phyloP scores from a whole-genome alignment of 2,329 filamentous ascomycete species.

The Raffaelea deltoideospora region DNA sequence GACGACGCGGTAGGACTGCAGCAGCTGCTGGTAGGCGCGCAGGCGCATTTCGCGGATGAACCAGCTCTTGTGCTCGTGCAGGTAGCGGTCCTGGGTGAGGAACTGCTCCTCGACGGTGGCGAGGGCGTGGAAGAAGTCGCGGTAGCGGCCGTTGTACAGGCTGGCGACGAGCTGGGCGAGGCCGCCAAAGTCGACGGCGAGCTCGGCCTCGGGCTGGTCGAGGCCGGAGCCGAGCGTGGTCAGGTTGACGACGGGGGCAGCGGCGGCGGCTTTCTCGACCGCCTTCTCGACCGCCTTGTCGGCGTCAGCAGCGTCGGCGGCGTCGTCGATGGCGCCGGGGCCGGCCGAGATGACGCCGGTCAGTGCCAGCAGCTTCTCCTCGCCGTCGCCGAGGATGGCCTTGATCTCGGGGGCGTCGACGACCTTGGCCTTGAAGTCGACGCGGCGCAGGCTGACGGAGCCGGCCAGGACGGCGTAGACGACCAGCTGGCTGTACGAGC shows the following conservation, averaged over 20 bases:
- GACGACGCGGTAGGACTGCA: constrained; percentile 94
- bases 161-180: constrained; percentile 79
- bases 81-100: constrained; percentile 83
- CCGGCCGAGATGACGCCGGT: constrained; percentile 69
- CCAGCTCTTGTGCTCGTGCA: constrained; percentile 92
- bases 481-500: constrained; percentile 88
- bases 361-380: constrained; percentile 74
- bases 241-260: constrained; percentile 68
- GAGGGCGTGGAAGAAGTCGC: constrained; percentile 80
- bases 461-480: constrained; percentile 92
- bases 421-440: constrained; percentile 98
- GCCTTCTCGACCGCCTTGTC: constrained; percentile 5
- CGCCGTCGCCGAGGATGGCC: constrained; percentile 79
- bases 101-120: constrained; percentile 87
- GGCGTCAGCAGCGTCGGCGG: constrained; percentile 34
- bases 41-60: constrained; percentile 98
- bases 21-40: constrained; percentile 86
- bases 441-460: constrained; percentile 84
- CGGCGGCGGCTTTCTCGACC: neutral
- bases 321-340: constrained; percentile 61
- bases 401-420: constrained; percentile 98
- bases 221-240: constrained; percentile 59
- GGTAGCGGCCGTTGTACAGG: constrained; percentile 87
- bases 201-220: constrained; percentile 64
- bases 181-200: constrained; percentile 75